Percentiles rank a stretch among this genome's conserved stretches.
These are phyloP conservation scores for Eimeria tenella DNA, from an alignment of 169 alveolate genomes.

Conservation along the genomic window DNA sequence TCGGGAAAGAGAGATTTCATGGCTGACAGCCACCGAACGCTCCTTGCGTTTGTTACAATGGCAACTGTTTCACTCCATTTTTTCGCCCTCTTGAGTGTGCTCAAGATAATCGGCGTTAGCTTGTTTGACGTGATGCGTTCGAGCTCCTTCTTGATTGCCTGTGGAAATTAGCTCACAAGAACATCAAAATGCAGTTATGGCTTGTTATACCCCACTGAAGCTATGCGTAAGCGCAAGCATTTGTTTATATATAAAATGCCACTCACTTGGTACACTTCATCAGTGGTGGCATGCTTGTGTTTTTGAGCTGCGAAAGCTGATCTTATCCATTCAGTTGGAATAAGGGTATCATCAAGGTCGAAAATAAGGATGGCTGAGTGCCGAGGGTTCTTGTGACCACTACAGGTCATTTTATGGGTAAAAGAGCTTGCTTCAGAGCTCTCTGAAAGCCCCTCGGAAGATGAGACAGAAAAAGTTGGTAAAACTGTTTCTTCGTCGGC, in stretches of 20 bases:
- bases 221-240: background rate
- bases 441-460: slow-evolving; percentile 43
- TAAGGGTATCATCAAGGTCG: slow-evolving; percentile 89
- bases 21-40: slow-evolving; percentile 87
- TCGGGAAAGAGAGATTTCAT: slow-evolving; percentile 88
- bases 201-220: too few relatives aligned
- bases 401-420: background rate
- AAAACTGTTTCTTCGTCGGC: slow-evolving; percentile 54
- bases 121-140: slow-evolving; percentile 83
- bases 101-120: slow-evolving; percentile 82
- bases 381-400: background rate
- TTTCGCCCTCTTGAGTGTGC: slow-evolving; percentile 83
- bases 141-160: slow-evolving; percentile 82
- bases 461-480: slow-evolving; percentile 28
- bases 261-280: slow-evolving; percentile 72
- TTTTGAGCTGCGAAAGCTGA: slow-evolving; percentile 73
- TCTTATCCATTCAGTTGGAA: slow-evolving; percentile 90
- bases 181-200: too few relatives aligned
- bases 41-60: slow-evolving; percentile 90
- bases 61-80: slow-evolving; percentile 85
- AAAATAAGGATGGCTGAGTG: slow-evolving; percentile 83
- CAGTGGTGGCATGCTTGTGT: slow-evolving; percentile 53
- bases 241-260: background rate
- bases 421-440: background rate
- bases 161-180: background rate